Evolutionary conservation across 2,329 filamentous ascomycete genomes (phyloP), one percentile per base, ranked within the genome.

Genomic region (Pezicula rhizophila): DNA sequence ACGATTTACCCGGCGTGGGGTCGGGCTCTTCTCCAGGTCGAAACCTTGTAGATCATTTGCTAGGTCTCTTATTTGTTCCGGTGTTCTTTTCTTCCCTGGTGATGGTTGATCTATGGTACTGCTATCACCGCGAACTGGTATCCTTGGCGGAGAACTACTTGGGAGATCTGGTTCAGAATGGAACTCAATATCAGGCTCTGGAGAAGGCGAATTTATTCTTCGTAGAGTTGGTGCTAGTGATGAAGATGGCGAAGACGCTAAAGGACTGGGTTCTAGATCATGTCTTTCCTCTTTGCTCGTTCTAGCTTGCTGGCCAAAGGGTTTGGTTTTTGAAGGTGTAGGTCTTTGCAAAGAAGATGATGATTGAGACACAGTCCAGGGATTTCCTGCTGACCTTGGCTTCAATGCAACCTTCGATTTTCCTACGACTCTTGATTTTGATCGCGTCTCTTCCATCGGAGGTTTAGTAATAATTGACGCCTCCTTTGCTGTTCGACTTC

Each of bases 11-110:
- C 10, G 15, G 5, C 23, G 38, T 12, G 38, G 38, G 12, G 38
- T 40, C 23, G 12, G 23, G 15, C 17, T 12, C 38, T 12, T 23
- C 15, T 18, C 17, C 4, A 11, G 17, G 15, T 15, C 6, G 23
- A 20, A 15, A 15, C 4, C n/a, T 37, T 37, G 14, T 34, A 25
- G 42, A 18, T 8, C 7, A 12, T 12, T 18, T 40, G 10, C 11
- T 40, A 20, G n/a, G 7, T 41, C 38, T 28, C 50, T 47, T 5
- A 46, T 50, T 15, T 42, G 28, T 31, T 41, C 49, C 43, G 52
- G 50, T 5, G 48, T 52, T 23, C 44, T 35, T 31, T 44, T 51
- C 43, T 52, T 52, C 12, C 45, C 37, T 2, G 52, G 39, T 8
- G 52, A 52, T 3, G 49, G 47, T 28, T 26, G 49, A 25, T 40